Conservation (phyloP, 306 rosid species). For the Sesbania bispinosa region DNA sequence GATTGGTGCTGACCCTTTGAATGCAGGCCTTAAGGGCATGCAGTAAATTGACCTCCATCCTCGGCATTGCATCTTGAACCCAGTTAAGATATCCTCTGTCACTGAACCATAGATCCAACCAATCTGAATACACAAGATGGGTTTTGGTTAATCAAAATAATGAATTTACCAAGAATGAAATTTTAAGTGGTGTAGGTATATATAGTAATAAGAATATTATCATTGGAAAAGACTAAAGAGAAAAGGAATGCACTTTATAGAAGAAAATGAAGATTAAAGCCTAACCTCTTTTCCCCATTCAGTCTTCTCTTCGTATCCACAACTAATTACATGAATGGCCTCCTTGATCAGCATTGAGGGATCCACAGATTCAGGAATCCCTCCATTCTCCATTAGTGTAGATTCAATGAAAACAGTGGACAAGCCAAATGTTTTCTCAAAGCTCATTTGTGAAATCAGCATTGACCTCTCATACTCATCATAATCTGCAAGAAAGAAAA, state of each 20-base stretch:
- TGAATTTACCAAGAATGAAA: background rate
- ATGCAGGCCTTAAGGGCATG: slow-evolving; percentile 98
- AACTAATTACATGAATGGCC: slow-evolving; percentile 95
- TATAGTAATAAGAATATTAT: background rate
- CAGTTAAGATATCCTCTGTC: slow-evolving; percentile 96
- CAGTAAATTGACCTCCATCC: slow-evolving; percentile 99
- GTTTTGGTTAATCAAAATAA: background rate
- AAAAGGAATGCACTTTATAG: background rate
- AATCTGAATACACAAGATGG: slow-evolving; percentile 52
- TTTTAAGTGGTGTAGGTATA: background rate
- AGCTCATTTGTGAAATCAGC: slow-evolving; percentile 94
- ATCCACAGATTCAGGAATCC: slow-evolving; percentile 76
- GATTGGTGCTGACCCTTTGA: slow-evolving; percentile 98
- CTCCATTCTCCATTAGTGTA: slow-evolving; percentile 94
- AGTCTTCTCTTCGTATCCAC: slow-evolving; percentile 97
- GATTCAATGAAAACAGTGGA: slow-evolving; percentile 95
- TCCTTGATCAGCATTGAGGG: slow-evolving; percentile 84
- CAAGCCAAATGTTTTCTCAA: slow-evolving; percentile 94
- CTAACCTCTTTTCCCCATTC: slow-evolving; percentile 97
- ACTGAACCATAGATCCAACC: slow-evolving; percentile 99
- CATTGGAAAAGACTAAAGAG: background rate
- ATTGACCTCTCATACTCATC: slow-evolving; percentile 95
- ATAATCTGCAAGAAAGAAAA: slow-evolving; percentile 57
- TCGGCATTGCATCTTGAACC: slow-evolving; percentile 98
- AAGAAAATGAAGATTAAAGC: background rate